Percentiles rank a stretch among this genome's conserved stretches.
Evolutionary conservation across 805 yeast species (phyloP).

Genomic region (Ogataea corticis): DNA sequence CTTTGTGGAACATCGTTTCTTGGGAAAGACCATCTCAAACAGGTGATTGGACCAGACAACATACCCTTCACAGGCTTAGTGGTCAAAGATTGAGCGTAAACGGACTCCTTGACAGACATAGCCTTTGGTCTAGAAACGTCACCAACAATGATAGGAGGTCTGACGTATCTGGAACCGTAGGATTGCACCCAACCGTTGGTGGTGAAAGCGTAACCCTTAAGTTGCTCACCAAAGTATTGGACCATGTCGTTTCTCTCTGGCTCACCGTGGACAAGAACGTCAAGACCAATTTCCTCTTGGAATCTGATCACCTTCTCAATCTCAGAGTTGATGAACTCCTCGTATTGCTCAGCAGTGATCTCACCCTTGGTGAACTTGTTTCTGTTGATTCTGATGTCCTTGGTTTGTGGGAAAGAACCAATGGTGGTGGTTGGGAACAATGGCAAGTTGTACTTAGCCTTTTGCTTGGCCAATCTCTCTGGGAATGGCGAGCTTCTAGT

Average conservation of each 20-base stretch:
- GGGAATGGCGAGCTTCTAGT: conserved; percentile 87
- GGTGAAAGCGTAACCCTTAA: conserved; percentile 98
- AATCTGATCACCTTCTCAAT: conserved; percentile 93
- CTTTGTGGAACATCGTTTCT: conserved; percentile 95
- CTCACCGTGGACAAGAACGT: conserved; percentile 99
- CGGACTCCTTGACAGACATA: conserved; percentile 98
- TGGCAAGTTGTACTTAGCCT: conserved; percentile 87
- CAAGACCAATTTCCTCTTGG: conserved; percentile 99
- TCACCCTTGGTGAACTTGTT: conserved; percentile 98
- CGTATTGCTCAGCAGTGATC: conserved; percentile 92
- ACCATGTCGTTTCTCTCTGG: conserved; percentile 99
- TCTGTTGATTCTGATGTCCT: conserved; percentile 98
- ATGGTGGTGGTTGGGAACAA: conserved; percentile 99
- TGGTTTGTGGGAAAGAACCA: conserved; percentile 99
- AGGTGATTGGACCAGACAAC: conserved; percentile 99
- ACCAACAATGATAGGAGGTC: conserved; percentile 99
- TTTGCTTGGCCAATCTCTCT: conserved; percentile 84
- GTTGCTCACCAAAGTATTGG: conserved; percentile 99
- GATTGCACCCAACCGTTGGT: conserved; percentile 99
- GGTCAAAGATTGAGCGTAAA: conserved; percentile 96
- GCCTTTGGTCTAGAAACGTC: conserved; percentile 98
- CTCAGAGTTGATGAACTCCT: conserved; percentile 94
- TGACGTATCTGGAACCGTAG: conserved; percentile 99
- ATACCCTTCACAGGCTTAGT: conserved; percentile 98
- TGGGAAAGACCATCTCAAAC: conserved; percentile 99